phyloP scores from a whole-genome alignment of 345 rosid genomes.

The Gossypium arboreum region DNA sequence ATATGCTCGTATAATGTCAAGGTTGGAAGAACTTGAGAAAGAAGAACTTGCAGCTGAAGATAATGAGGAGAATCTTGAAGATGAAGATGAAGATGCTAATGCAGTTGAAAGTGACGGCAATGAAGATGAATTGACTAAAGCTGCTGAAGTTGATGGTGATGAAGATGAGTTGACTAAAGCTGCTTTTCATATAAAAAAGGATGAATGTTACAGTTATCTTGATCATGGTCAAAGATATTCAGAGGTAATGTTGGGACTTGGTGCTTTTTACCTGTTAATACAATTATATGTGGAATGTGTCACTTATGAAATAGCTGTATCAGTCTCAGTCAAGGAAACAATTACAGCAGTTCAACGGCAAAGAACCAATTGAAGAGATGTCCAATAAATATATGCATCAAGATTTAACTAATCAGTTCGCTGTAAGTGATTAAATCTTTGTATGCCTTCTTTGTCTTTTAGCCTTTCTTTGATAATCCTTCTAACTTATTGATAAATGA shows the following conservation, averaged over 20 bases:
- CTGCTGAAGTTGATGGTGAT: conserved; percentile 14
- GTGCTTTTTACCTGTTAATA: conserved; percentile 11
- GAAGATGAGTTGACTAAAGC: conserved; percentile 22
- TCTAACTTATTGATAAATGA: conserved; percentile 1
- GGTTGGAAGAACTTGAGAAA: conserved; percentile 87
- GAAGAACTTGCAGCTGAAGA: conserved; percentile 69
- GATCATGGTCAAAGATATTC: conserved; percentile 16
- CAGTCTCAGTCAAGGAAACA: conserved; percentile 22
- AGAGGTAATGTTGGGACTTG: conserved; percentile 38
- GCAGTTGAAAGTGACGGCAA: conserved; percentile 10
- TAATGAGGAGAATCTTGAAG: conserved; percentile 25
- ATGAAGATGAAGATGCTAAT: not conserved
- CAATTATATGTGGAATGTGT: not conserved
- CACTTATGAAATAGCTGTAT: conserved; percentile 6
- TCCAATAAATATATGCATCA: conserved; percentile 30
- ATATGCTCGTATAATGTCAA: conserved; percentile 62
- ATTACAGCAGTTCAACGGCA: conserved; percentile 22
- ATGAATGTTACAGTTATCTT: conserved; percentile 18
- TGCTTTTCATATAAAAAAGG: conserved; percentile 16
- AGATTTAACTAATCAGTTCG: conserved; percentile 27
- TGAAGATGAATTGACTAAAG: conserved; percentile 4
- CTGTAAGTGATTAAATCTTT: conserved; percentile 31
- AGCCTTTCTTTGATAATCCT: conserved; percentile 5
- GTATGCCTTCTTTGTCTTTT: not conserved
- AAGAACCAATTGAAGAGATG: conserved; percentile 27